Conservation (phyloP, 805 yeast species). For the Metschnikowia dekortorum region DNA sequence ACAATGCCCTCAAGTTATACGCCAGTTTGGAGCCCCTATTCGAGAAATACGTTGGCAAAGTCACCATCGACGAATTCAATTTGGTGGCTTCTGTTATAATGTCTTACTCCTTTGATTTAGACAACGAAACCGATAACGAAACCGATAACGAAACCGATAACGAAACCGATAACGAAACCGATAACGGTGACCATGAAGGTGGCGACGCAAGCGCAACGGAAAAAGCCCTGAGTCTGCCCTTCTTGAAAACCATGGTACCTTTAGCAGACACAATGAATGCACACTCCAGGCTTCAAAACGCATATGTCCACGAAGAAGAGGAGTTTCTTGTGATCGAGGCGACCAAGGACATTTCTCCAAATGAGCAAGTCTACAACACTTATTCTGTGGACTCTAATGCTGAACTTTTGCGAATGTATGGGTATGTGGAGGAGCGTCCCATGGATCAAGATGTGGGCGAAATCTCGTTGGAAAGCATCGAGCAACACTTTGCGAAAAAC, state of each 20-base stretch:
- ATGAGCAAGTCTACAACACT: conserved; percentile 79
- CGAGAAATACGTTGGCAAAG: conserved; percentile 9
- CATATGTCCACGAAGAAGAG: conserved; percentile 53
- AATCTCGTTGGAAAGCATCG: conserved; percentile 44
- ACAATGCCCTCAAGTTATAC: conserved; percentile 60
- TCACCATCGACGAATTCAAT: conserved; percentile 57
- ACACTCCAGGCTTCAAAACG: conserved; percentile 72
- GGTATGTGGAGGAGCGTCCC: conserved; percentile 75
- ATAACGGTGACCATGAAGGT: conserved; percentile 19
- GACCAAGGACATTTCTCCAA: conserved; percentile 51
- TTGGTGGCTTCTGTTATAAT: conserved; percentile 74
- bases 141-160: conserved; percentile 18
- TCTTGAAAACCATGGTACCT: conserved; percentile 83
- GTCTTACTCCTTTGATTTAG: conserved; percentile 90
- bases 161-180: conserved; percentile 10
- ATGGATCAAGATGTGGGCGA: conserved; percentile 82
- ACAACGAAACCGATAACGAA: conserved; percentile 20
- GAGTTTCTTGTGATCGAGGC: conserved; percentile 67
- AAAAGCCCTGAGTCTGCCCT: conserved; percentile 17
- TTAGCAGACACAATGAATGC: conserved; percentile 89
- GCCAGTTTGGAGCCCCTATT: conserved; percentile 13
- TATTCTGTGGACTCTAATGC: conserved; percentile 90
- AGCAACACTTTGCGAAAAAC: conserved; percentile 28
- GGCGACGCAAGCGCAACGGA: neutral
- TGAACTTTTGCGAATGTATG: conserved; percentile 87